Evolutionary conservation across 768 basidiomycete species (phyloP).

Genomic region (Mycena latifolia): DNA sequence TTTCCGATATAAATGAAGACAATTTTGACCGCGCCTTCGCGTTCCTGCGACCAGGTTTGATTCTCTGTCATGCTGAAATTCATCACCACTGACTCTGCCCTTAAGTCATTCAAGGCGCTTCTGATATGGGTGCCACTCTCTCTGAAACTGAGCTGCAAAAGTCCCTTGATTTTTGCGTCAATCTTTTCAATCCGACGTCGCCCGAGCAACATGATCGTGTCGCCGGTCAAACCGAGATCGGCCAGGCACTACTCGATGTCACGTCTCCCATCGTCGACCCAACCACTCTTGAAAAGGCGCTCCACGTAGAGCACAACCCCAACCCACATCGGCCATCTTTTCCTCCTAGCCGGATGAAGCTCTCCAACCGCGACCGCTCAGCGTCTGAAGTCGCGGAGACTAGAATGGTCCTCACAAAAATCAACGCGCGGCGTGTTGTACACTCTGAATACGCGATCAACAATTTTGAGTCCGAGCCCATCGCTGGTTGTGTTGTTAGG

Average conservation of each 20-base stretch:
- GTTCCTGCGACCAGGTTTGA: constrained; percentile 70
- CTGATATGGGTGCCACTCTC: constrained; percentile 78
- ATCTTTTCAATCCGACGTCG: constrained; percentile 77
- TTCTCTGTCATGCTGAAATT: neutral
- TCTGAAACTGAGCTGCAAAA: constrained; percentile 81
- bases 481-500: constrained; percentile 70
- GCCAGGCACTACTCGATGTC: constrained; percentile 65
- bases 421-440: constrained; percentile 78
- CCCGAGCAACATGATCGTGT: constrained; percentile 69
- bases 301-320: constrained; percentile 40
- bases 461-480: constrained; percentile 74
- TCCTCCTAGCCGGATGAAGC: constrained; percentile 21
- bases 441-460: constrained; percentile 77
- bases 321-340: neutral
- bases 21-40: constrained; percentile 79
- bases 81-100: constrained; percentile 6
- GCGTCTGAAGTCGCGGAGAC: constrained; percentile 56
- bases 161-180: constrained; percentile 83
- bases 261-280: constrained; percentile 62
- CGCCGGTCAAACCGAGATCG: constrained; percentile 38
- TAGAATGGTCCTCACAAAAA: constrained; percentile 71
- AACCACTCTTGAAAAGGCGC: constrained; percentile 50
- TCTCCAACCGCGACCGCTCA: constrained; percentile 41
- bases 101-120: constrained; percentile 83
- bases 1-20: constrained; percentile 75